These are phyloP conservation scores for Xenoacremonium recifei DNA, from an alignment of 2,329 filamentous ascomycete genomes.

Conservation along the genomic window DNA sequence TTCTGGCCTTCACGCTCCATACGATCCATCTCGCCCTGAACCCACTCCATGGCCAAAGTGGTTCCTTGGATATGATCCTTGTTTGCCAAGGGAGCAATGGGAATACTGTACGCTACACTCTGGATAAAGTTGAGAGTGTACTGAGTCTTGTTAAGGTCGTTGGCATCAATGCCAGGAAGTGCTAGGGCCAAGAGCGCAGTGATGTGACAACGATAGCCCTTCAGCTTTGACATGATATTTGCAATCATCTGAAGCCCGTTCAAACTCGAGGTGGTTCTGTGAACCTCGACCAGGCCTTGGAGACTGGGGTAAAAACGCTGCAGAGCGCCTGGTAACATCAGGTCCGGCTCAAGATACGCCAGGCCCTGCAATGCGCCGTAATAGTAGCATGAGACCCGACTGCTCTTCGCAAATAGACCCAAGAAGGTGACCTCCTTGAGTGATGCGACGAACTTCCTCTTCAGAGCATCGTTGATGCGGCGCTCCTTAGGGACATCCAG, in stretches of 20 bases:
- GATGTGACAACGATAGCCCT: slow-evolving; percentile 95
- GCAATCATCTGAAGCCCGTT: slow-evolving; percentile 90
- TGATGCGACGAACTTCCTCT: slow-evolving; percentile 83
- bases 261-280: slow-evolving; percentile 90
- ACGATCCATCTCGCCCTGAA: slow-evolving; percentile 88
- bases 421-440: slow-evolving; percentile 94
- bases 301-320: slow-evolving; percentile 97
- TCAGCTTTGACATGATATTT: slow-evolving; percentile 85
- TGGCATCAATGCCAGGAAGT: slow-evolving; percentile 93
- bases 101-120: slow-evolving; percentile 93
- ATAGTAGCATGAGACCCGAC: slow-evolving; percentile 86
- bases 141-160: slow-evolving; percentile 94
- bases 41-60: slow-evolving; percentile 84
- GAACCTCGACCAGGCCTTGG: slow-evolving; percentile 94
- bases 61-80: slow-evolving; percentile 70
- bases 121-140: slow-evolving; percentile 95
- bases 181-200: slow-evolving; percentile 91
- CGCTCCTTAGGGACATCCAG: slow-evolving; percentile 81
- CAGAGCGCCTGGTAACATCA: slow-evolving; percentile 88
- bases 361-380: slow-evolving; percentile 86
- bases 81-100: slow-evolving; percentile 70
- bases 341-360: slow-evolving; percentile 83
- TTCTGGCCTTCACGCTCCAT: slow-evolving; percentile 87
- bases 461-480: slow-evolving; percentile 75
- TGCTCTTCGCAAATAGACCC: slow-evolving; percentile 96